Percentiles rank a stretch among this genome's conserved stretches.
phyloP scores from a whole-genome alignment of 345 rosid genomes.

The Hibiscus tridactylites region DNA sequence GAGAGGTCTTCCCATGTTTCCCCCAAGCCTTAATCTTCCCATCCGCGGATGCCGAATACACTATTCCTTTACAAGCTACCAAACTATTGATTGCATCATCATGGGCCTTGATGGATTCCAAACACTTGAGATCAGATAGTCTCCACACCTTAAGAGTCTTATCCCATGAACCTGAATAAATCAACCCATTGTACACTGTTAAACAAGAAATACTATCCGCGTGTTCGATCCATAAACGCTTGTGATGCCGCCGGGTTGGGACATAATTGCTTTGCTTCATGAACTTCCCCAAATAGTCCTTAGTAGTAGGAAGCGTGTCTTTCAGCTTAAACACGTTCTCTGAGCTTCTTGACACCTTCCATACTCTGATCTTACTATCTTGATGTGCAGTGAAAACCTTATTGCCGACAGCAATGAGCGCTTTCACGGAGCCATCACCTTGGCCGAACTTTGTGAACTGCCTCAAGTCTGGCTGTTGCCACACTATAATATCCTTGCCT shows the following conservation, averaged over 20 bases:
- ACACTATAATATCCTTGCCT: constrained; percentile 87
- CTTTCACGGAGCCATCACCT: constrained; percentile 85
- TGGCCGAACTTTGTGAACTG: constrained; percentile 81
- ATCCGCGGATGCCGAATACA: constrained; percentile 85
- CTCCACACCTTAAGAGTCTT: constrained; percentile 94
- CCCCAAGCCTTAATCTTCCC: constrained; percentile 70
- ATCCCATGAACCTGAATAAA: constrained; percentile 93
- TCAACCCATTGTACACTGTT: constrained; percentile 46
- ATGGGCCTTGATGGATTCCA: constrained; percentile 83
- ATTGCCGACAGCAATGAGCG: constrained; percentile 54
- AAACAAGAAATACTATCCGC: constrained; percentile 86
- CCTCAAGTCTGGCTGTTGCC: constrained; percentile 95
- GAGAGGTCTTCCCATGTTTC: constrained; percentile 49
- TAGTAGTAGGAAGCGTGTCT: constrained; percentile 75
- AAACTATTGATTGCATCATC: constrained; percentile 78
- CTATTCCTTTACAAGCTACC: constrained; percentile 50
- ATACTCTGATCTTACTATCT: constrained; percentile 78
- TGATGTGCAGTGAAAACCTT: constrained; percentile 89
- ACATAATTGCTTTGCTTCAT: constrained; percentile 83
- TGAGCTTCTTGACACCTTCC: constrained; percentile 72
- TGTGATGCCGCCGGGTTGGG: constrained; percentile 56
- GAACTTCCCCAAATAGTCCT: constrained; percentile 71
- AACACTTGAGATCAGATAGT: constrained; percentile 62
- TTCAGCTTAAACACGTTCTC: constrained; percentile 62
- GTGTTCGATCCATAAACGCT: constrained; percentile 71